A percentile compares a stretch with the other conserved stretches of the same genome.
These are phyloP conservation scores for Holtermannia corniformis DNA, from an alignment of 768 basidiomycete species.

Conservation along the genomic window DNA sequence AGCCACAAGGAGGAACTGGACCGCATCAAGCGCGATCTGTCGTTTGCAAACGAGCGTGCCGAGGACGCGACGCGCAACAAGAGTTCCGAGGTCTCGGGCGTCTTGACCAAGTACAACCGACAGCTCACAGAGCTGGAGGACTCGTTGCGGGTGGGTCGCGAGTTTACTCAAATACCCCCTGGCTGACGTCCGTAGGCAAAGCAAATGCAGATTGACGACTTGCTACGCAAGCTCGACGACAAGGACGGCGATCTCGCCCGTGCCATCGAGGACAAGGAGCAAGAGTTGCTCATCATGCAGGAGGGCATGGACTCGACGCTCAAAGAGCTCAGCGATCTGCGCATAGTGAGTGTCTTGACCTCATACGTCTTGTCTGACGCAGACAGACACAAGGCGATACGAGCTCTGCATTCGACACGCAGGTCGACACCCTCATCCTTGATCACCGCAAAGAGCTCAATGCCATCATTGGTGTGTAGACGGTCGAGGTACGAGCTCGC, in stretches of 20 bases:
- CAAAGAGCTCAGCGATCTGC: constrained; percentile 72
- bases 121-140: constrained; percentile 95
- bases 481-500: neutral
- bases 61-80: constrained; percentile 86
- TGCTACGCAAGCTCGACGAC: constrained; percentile 68
- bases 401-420: constrained; percentile 87
- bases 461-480: constrained; percentile 71
- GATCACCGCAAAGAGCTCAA: constrained; percentile 97
- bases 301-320: constrained; percentile 91
- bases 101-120: constrained; percentile 88
- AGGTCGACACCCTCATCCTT: constrained; percentile 91
- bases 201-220: constrained; percentile 91
- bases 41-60: constrained; percentile 94
- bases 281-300: constrained; percentile 89
- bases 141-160: constrained; percentile 78
- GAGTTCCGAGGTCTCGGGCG: constrained; percentile 78
- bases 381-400: constrained; percentile 66
- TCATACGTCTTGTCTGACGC: constrained; percentile 1
- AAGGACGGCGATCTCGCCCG: constrained; percentile 67
- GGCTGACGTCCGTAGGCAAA: constrained; percentile 55
- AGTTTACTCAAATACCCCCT: constrained; percentile 24
- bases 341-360: constrained; percentile 52
- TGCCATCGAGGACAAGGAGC: constrained; percentile 87
- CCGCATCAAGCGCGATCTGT: constrained; percentile 78
- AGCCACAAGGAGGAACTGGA: constrained; percentile 93